Evolutionary conservation across 2,329 filamentous ascomycete species (phyloP), one percentile per base, ranked within the genome.

Genomic region (Trichoderma atroviride): DNA sequence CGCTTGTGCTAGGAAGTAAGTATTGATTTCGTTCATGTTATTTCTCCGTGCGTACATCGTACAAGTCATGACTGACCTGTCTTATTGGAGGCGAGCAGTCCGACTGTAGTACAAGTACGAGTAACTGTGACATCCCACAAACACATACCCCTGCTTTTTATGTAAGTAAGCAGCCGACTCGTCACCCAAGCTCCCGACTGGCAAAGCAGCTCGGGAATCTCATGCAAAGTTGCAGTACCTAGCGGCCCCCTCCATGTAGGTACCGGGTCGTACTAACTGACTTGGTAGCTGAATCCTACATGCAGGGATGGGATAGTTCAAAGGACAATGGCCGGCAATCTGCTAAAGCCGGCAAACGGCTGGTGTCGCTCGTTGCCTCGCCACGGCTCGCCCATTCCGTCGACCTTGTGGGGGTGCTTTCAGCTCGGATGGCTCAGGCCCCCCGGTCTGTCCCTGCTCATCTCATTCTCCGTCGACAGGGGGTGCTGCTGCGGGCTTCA

Each of bases 271-370:
- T 47, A 16, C 24, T 29, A 50, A 50, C 13, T n/a, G 43, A 37
- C 33, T 19, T 24, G 52, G n/a, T 50, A 50, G 53, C 53, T 57
- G 53, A 66, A 29, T 10, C 43, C 33, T 14, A 13, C 53, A 33
- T 66, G 62, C 62, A 66, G 62, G 62, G 37, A 65, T 47, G 53
- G 19, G 4, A 43, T 33, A 64, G 55, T 24, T 58, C 55, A 11
- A 40, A 50, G 52, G 27, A 66, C 62, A 66, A 66, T 66, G 62
- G 35, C 53, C 62, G 52, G 62, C 62, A 57, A 65, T 65, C 62
- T 57, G 35, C 52, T 29, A 58, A 19, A n/a, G 61, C 24, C 53
- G 62, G 52, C 62, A 66, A 57, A 66, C 47, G 29, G 43, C 31
- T 47, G 40, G 43, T 52, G 37, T 43, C 55, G 24, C 55, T 58